Evolutionary conservation across 2,329 filamentous ascomycete genomes (phyloP).

Genomic region (Fusarium chlamydosporum): DNA sequence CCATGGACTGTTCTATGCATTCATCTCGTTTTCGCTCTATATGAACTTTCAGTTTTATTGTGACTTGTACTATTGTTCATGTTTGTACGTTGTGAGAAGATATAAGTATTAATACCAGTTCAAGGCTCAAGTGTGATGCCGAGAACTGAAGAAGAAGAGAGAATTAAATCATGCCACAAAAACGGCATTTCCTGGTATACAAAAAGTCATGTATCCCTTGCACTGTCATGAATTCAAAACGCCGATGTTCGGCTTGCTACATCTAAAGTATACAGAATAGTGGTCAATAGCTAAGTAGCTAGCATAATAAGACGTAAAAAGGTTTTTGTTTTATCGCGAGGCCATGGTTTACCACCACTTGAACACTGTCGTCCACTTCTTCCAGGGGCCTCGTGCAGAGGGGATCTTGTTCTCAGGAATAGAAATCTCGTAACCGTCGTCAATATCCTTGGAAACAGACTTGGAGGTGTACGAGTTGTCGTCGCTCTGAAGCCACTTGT

Average conservation of each 20-base stretch:
- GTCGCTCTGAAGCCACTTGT: conserved; percentile 51
- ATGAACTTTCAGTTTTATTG: too few species aligned
- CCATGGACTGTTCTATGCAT: too few species aligned
- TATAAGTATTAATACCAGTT: background rate
- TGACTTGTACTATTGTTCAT: too few species aligned
- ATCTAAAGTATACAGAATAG: background rate
- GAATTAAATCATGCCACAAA: conserved; percentile 22
- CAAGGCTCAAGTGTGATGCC: background rate
- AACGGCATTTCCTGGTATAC: conserved; percentile 14
- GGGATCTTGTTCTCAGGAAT: conserved; percentile 46
- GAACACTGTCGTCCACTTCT: conserved; percentile 24
- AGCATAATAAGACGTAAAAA: background rate
- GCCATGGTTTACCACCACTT: conserved; percentile 39
- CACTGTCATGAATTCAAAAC: conserved; percentile 23
- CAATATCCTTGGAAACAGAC: conserved; percentile 45
- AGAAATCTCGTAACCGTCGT: conserved; percentile 46
- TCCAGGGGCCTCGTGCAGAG: conserved; percentile 32
- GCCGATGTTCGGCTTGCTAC: conserved; percentile 17
- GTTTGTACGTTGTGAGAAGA: background rate
- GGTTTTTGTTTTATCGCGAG: background rate
- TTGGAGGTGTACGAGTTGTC: conserved; percentile 49
- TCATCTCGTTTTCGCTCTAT: too few species aligned
- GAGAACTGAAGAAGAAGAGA: background rate
- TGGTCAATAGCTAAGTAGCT: background rate
- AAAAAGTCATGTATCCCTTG: conserved; percentile 22